Evolutionary conservation across 345 rosid genomes (phyloP), one percentile per base, ranked within the genome.

Genomic region (Populus nigra): DNA sequence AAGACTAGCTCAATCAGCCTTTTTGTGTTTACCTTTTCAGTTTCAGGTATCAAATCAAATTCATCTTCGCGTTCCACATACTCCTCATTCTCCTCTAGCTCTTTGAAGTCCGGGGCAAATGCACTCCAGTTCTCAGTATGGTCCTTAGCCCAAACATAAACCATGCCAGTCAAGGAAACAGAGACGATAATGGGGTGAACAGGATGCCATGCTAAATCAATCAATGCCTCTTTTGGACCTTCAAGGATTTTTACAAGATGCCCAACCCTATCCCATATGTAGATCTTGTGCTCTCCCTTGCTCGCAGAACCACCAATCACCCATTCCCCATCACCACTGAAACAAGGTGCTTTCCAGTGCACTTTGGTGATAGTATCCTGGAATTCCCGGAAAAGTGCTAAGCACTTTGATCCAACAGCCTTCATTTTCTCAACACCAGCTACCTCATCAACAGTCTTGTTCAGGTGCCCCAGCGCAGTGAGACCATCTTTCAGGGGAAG

Each of bases 111-210:
- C 8, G 99, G 98, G 79, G 99, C 99, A 87, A 96, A 96, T 39
- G 99, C 98, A 79, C 99, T 96, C 99, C 97, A 96, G 69, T 96
- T 96, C 86, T 96, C 99, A 5, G 97, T 92, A 79, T 96, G 91
- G 78, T 96, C 99, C 85, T 96, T 96, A 39, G 98, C 99, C 99
- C 99, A 96, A 38, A 96, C 89, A 85, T 94, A 96, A 76, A 94
- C 97, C 83, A 93, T 76, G 73, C 99, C 99, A 18, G 94, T 89
- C 83, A 91, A 83, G 73, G 99, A 96, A 73, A 96, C 97, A 71
- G 98, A 96, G 31, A 94, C 90, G 25, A 96, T 90, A 75, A 94
- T 83, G 3, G 99, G 99, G 86, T 92, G 97, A 73, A 93, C 92
- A 77, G 98, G 99, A 87, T 96, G 98, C 98, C 97, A 96, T 66